These are phyloP conservation scores for Ananas comosus DNA, from an alignment of 176 grass and related monocot species.

Conservation along the genomic window DNA sequence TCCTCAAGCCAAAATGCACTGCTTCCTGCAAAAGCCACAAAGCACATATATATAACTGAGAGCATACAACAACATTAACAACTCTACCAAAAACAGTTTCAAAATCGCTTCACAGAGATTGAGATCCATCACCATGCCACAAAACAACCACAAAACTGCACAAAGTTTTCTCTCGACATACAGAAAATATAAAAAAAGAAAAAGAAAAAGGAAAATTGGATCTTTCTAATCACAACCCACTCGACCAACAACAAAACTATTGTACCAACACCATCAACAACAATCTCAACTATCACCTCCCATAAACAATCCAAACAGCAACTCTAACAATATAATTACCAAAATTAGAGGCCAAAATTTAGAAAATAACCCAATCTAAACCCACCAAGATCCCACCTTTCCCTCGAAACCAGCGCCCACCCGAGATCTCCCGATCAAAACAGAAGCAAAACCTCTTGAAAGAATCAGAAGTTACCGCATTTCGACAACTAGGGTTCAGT, in stretches of 20 bases:
- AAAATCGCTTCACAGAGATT: too few relatives aligned
- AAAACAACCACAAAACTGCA: neutral
- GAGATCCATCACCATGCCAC: conserved; percentile 3
- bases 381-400: neutral
- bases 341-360: too few relatives aligned
- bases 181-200: too few relatives aligned
- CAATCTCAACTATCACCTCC: too few relatives aligned
- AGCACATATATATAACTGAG: neutral
- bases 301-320: too few relatives aligned
- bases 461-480: neutral
- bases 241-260: too few relatives aligned
- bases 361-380: conserved; percentile 2
- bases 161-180: too few relatives aligned
- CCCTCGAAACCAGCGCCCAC: neutral
- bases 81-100: too few relatives aligned
- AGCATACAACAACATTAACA: neutral
- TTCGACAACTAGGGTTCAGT: neutral
- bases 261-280: too few relatives aligned
- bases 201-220: too few relatives aligned
- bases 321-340: too few relatives aligned
- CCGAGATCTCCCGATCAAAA: conserved; percentile 5
- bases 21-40: neutral
- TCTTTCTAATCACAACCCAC: too few relatives aligned
- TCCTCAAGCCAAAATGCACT: neutral
- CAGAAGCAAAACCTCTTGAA: neutral